These are phyloP conservation scores for Dendrobium huoshanense DNA, from an alignment of 106 monocot species.

Conservation along the genomic window DNA sequence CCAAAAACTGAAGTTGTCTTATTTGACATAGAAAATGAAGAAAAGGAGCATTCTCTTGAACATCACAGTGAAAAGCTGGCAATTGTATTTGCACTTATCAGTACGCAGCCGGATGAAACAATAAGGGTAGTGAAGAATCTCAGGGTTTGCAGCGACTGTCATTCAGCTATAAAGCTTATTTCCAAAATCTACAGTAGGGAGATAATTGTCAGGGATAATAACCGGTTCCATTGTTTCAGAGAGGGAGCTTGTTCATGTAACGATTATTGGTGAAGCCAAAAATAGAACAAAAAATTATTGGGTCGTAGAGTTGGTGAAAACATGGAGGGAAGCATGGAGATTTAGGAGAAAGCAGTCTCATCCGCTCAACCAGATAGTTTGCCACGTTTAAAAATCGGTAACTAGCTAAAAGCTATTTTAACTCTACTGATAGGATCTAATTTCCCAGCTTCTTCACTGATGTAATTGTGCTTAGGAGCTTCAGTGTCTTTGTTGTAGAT, in stretches of 20 bases:
- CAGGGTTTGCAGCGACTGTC: conserved; percentile 70
- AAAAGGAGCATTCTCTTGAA: conserved; percentile 41
- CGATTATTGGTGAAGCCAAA: conserved; percentile 57
- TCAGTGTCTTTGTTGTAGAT: too few species aligned
- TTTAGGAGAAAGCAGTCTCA: too few species aligned
- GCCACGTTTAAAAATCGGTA: too few species aligned
- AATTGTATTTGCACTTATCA: conserved; percentile 35
- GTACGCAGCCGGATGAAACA: conserved; percentile 17
- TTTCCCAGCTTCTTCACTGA: too few species aligned
- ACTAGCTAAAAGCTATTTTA: too few species aligned
- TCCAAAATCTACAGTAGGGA: conserved; percentile 36
- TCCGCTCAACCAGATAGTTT: too few species aligned
- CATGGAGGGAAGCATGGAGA: background rate
- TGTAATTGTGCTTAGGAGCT: too few species aligned
- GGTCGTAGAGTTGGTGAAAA: background rate
- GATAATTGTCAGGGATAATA: conserved; percentile 64
- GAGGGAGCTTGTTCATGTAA: conserved; percentile 59
- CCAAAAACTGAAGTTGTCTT: conserved; percentile 39
- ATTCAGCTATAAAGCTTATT: conserved; percentile 56
- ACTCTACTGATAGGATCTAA: too few species aligned
- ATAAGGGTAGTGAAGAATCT: conserved; percentile 80
- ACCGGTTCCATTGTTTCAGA: conserved; percentile 60
- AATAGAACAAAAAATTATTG: background rate
- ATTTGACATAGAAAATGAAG: conserved; percentile 60
- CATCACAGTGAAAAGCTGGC: conserved; percentile 54